Base-by-base conservation (phyloP, 441 rosid species). In the Mallotus japonicus region DNA sequence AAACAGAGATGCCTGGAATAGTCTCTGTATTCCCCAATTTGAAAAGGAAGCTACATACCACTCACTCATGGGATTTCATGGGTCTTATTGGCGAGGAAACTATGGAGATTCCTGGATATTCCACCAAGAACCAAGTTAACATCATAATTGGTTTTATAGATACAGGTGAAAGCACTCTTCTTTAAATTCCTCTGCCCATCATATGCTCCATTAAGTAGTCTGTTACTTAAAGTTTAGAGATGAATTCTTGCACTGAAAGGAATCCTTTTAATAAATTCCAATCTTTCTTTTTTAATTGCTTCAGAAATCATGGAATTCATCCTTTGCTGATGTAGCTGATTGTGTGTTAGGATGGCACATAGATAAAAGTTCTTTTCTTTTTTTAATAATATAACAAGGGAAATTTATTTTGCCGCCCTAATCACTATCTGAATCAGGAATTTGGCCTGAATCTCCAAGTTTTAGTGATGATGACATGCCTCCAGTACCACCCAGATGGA, bases 361-460 rank as follows among this genome's bases (percentile, higher is more conserved):
- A 4, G 40, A 37, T 6, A 37, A 28, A 37, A 37, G 6, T 37
- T 37, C 6, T 37, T 37, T 37, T 37, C 6, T 4, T 37, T 37
- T 37, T 37, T 6, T 5, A 34, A 34, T 34, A 37, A 37, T 37
- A 37, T 37, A 37, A 37, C 40, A 37, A 37, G 40, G 40, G 2
- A 6, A 37, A 37, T 37, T 37, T 37, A 4, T 13, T 47, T 11
- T 47, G 42, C 32, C 32, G 28, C 37, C 66, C n/a, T 62, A 75
- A 28, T 71, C 59, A 19, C 34, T 59, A 66, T 62, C 61, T 78
- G 71, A 71, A 71, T 62, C 83, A 86, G 93, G 96, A 71, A 82
- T 91, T 74, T 89, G 92, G 93, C 96, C 93, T 19, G 93, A 89
- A 80, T 87, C 96, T 46, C 77, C 86, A 5, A 86, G 93, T 79